A percentile compares a stretch with the other conserved stretches of the same genome.
Evolutionary conservation across 345 rosid species (phyloP).

Genomic region (Acer negundo): DNA sequence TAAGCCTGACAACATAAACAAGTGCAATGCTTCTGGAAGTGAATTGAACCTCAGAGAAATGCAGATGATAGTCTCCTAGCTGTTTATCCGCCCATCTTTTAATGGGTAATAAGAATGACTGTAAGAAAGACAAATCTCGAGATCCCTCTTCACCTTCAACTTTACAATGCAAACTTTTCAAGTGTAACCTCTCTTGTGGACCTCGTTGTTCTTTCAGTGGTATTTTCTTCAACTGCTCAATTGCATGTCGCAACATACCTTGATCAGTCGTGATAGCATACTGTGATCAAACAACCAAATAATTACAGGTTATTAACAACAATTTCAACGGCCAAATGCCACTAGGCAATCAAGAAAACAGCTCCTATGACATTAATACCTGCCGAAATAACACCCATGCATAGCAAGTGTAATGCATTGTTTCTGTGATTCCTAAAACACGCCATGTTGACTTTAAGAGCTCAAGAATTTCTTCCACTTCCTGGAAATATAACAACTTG

Average conservation of each 20-base stretch:
- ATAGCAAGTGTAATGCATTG: slow-evolving; percentile 91
- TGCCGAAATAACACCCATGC: slow-evolving; percentile 91
- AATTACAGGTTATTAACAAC: slow-evolving; percentile 19
- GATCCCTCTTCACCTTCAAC: slow-evolving; percentile 66
- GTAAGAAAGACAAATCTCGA: slow-evolving; percentile 59
- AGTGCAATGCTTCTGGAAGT: neutral
- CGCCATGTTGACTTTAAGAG: slow-evolving; percentile 96
- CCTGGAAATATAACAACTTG: slow-evolving; percentile 44
- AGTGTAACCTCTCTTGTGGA: slow-evolving; percentile 93
- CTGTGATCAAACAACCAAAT: slow-evolving; percentile 54
- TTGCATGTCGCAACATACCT: slow-evolving; percentile 78
- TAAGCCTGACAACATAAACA: neutral
- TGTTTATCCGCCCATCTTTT: slow-evolving; percentile 89
- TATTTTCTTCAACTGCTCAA: slow-evolving; percentile 84
- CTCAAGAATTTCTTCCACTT: slow-evolving; percentile 98
- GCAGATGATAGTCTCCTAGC: slow-evolving; percentile 85
- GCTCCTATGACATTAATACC: slow-evolving; percentile 46
- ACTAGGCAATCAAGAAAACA: slow-evolving; percentile 11
- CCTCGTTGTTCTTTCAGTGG: slow-evolving; percentile 92
- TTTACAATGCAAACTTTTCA: slow-evolving; percentile 71
- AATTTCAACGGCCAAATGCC: slow-evolving; percentile 17
- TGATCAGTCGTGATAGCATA: slow-evolving; percentile 79
- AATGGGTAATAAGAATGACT: slow-evolving; percentile 83
- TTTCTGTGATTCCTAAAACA: slow-evolving; percentile 92
- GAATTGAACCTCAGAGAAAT: slow-evolving; percentile 81